A percentile compares a stretch with the other conserved stretches of the same genome.
Conservation (phyloP, 495 filamentous ascomycete species). For the Terfezia boudieri region DNA sequence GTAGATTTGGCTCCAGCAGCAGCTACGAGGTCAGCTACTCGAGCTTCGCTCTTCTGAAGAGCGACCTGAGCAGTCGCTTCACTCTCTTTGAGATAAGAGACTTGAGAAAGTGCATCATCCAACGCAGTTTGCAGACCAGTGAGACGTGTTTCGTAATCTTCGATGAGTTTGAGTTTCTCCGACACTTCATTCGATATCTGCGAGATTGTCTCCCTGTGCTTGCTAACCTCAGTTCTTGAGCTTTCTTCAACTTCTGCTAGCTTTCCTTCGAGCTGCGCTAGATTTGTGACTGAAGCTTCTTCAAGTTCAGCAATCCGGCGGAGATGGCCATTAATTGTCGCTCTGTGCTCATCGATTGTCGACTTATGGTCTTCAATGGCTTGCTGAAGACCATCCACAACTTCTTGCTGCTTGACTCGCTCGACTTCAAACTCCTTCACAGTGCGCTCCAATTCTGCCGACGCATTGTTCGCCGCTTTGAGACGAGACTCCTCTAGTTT, state of each 20-base stretch:
- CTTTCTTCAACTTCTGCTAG: conserved; percentile 12
- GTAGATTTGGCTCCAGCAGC: conserved; percentile 6
- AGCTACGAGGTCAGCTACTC: conserved; percentile 5
- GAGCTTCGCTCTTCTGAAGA: conserved; percentile 11
- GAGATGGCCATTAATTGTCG: conserved; percentile 38
- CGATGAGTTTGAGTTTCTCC: conserved; percentile 16
- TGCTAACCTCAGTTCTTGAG: conserved; percentile 5
- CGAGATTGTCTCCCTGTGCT: conserved; percentile 6
- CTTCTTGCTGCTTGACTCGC: conserved; percentile 36
- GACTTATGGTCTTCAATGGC: conserved; percentile 60
- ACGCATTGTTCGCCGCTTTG: conserved; percentile 22
- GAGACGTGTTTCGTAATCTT: conserved; percentile 13
- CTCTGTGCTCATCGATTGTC: conserved; percentile 51
- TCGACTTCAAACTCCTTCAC: conserved; percentile 26
- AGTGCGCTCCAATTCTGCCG: conserved; percentile 13
- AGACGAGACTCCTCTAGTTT: conserved; percentile 21
- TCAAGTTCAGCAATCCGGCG: conserved; percentile 44
- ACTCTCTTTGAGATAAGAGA: conserved; percentile 24
- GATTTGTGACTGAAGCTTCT: conserved; percentile 35
- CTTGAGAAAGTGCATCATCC: conserved; percentile 14
- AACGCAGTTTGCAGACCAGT: conserved; percentile 15
- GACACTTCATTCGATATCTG: conserved; percentile 10
- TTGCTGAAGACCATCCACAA: conserved; percentile 41
- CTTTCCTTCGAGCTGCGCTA: conserved; percentile 31
- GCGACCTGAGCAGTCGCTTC: conserved; percentile 20